Percentiles rank a stretch among this genome's conserved stretches.
Conservation (phyloP, 805 yeast genomes). For the Yueomyces sinensis region DNA sequence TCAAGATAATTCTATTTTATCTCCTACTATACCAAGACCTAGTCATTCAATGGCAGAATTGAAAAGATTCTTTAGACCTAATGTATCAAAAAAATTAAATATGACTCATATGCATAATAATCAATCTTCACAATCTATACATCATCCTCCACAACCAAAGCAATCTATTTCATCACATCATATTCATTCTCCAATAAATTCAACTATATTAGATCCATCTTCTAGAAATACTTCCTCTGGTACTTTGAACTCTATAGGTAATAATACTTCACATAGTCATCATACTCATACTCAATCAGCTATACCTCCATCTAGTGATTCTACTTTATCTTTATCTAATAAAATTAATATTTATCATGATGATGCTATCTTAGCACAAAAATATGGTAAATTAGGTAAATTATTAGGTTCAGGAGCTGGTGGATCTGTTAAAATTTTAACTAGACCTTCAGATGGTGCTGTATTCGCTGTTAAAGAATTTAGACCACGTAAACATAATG, state of each 20-base stretch:
- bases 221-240: conserved; percentile 6
- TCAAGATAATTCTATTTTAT: conserved; percentile 5
- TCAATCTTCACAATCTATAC: conserved; percentile 1
- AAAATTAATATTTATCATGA: conserved; percentile 31
- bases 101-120: conserved; percentile 3
- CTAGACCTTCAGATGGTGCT: conserved; percentile 53
- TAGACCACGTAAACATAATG: conserved; percentile 57
- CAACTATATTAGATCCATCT: not conserved
- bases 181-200: not conserved
- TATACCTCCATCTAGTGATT: conserved; percentile 24
- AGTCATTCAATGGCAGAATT: conserved; percentile 51
- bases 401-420: conserved; percentile 80
- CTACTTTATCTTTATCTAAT: conserved; percentile 21
- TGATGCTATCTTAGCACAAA: conserved; percentile 39
- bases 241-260: conserved; percentile 2
- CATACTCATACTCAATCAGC: conserved; percentile 24
- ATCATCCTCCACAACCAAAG: conserved; percentile 2
- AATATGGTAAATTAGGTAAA: conserved; percentile 65
- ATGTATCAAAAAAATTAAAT: conserved; percentile 13
- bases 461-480: conserved; percentile 80
- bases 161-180: not conserved
- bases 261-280: conserved; percentile 8
- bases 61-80: conserved; percentile 58
- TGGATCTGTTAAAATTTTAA: conserved; percentile 65
- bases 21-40: conserved; percentile 16